Evolutionary conservation across 2,329 filamentous ascomycete genomes (phyloP).

Genomic region (Lecanosticta acicola): DNA sequence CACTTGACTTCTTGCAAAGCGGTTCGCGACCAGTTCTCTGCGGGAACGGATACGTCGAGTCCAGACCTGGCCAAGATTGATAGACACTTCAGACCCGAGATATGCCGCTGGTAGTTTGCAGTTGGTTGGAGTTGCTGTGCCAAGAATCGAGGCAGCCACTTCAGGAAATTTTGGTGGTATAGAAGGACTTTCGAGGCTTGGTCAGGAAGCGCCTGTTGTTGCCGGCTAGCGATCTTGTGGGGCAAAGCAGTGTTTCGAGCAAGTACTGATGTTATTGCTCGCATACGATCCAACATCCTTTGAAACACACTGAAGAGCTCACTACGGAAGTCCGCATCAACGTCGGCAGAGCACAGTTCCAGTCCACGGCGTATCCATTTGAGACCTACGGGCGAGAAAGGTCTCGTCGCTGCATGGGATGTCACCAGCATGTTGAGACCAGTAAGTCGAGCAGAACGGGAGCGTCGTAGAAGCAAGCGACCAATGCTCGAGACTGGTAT

Average conservation of each 20-base stretch:
- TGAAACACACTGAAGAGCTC: conserved; percentile 71
- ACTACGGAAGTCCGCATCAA: conserved; percentile 79
- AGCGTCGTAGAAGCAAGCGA: conserved; percentile 34
- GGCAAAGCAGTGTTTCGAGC: conserved; percentile 13
- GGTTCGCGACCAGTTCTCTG: conserved; percentile 40
- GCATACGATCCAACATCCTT: conserved; percentile 69
- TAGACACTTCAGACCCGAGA: conserved; percentile 69
- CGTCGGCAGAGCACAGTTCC: conserved; percentile 69
- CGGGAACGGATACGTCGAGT: conserved; percentile 48
- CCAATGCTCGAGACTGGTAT: conserved; percentile 43
- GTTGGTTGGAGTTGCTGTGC: conserved; percentile 69
- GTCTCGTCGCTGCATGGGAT: conserved; percentile 67
- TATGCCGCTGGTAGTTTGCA: conserved; percentile 84
- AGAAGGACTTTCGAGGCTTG: conserved; percentile 1
- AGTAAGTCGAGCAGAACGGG: conserved; percentile 60
- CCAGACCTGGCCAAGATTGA: conserved; percentile 63
- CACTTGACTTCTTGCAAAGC: conserved; percentile 47
- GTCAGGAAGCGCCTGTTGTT: too few relatives aligned
- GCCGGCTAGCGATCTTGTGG: background rate
- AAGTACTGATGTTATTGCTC: conserved; percentile 58
- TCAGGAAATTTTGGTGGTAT: conserved; percentile 50
- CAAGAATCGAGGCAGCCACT: conserved; percentile 69
- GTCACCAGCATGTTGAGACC: conserved; percentile 74
- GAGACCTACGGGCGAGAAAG: conserved; percentile 61
- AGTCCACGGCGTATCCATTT: conserved; percentile 60